These are phyloP conservation scores for Myochromella boudieri DNA, from an alignment of 768 basidiomycete species.

Conservation along the genomic window DNA sequence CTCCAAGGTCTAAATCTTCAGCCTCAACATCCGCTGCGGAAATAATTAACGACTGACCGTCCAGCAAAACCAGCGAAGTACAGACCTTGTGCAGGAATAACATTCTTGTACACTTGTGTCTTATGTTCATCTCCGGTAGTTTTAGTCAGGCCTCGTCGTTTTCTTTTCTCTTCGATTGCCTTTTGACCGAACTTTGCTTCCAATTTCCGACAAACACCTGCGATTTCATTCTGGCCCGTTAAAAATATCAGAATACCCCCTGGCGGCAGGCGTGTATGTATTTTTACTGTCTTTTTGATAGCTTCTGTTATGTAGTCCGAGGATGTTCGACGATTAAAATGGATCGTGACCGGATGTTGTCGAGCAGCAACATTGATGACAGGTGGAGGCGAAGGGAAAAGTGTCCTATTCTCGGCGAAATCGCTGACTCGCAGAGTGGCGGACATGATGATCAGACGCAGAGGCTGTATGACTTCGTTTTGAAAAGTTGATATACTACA, in stretches of 20 bases:
- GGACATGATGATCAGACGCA: constrained; percentile 97
- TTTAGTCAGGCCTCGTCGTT: constrained; percentile 26
- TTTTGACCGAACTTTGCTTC: constrained; percentile 74
- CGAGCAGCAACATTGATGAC: constrained; percentile 87
- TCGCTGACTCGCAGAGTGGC: constrained; percentile 93
- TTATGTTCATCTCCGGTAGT: constrained; percentile 20
- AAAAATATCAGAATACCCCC: constrained; percentile 94
- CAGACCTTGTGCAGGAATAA: constrained; percentile 52
- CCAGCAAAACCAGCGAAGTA: background rate
- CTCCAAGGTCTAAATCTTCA: constrained; percentile 78
- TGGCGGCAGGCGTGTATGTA: constrained; percentile 87
- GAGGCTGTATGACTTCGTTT: constrained; percentile 48
- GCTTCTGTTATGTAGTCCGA: constrained; percentile 91
- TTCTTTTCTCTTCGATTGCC: constrained; percentile 55
- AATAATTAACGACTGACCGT: constrained; percentile 10
- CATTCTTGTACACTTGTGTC: no score
- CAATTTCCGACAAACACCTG: constrained; percentile 77
- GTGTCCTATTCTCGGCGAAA: constrained; percentile 80
- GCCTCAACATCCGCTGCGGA: constrained; percentile 68
- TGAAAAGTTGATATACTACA: constrained; percentile 6
- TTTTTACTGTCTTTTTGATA: constrained; percentile 86
- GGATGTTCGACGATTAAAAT: constrained; percentile 85
- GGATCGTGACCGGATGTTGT: constrained; percentile 92
- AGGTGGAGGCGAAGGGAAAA: constrained; percentile 87
- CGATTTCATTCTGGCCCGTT: constrained; percentile 96